Conservation (phyloP, 2,329 filamentous ascomycete species). For the Fusarium lyarnte region DNA sequence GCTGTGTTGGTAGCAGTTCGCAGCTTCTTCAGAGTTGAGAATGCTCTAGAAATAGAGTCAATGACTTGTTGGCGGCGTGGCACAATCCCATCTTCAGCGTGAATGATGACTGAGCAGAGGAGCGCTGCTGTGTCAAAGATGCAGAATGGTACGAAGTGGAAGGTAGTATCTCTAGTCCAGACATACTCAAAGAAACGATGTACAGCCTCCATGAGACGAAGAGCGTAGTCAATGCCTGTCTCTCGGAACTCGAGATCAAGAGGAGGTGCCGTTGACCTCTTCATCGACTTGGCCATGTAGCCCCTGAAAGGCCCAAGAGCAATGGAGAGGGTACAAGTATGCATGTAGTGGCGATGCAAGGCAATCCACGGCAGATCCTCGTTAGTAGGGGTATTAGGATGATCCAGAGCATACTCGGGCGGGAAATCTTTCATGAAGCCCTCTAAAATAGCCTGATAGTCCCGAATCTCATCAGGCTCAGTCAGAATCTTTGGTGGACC, state of each 20-base stretch:
- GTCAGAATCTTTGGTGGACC: slow-evolving; percentile 4
- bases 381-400: slow-evolving; percentile 1
- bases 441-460: slow-evolving; percentile 6
- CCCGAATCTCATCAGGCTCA: not conserved
- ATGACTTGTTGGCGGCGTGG: slow-evolving; percentile 9
- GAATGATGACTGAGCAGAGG: slow-evolving; percentile 10
- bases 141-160: slow-evolving; percentile 19
- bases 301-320: slow-evolving; percentile 11
- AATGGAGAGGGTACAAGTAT: slow-evolving; percentile 15
- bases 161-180: slow-evolving; percentile 21
- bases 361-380: slow-evolving; percentile 18
- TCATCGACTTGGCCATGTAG: slow-evolving; percentile 20
- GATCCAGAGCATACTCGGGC: slow-evolving; percentile 12
- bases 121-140: slow-evolving; percentile 22
- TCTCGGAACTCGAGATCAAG: slow-evolving; percentile 7
- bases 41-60: not conserved
- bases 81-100: not conserved
- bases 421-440: slow-evolving; percentile 17
- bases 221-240: slow-evolving; percentile 13
- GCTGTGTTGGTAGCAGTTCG: slow-evolving; percentile 18
- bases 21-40: slow-evolving; percentile 15
- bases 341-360: slow-evolving; percentile 23
- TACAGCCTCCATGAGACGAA: slow-evolving; percentile 2
- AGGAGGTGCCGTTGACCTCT: not conserved
- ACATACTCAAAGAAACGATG: slow-evolving; percentile 23